Percentiles rank a stretch among this genome's conserved stretches.
phyloP scores from a whole-genome alignment of 331 rosid genomes.

The Rhamnella rubrinervis region DNA sequence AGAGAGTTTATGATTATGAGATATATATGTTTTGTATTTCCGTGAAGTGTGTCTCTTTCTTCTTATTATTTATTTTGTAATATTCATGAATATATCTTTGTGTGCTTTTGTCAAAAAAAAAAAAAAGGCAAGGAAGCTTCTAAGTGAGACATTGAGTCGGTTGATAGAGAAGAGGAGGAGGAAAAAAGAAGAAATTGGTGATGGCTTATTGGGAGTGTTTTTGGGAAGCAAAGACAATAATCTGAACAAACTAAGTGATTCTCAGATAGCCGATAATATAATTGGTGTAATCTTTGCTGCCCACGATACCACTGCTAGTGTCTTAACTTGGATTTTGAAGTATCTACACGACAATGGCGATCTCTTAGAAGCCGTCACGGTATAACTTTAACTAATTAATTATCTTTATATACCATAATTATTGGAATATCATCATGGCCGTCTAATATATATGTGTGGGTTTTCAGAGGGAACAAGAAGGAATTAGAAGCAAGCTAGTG shows the following conservation, averaged over 20 bases:
- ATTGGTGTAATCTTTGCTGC: conserved; percentile 94
- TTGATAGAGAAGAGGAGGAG: conserved; percentile 59
- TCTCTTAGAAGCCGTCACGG: conserved; percentile 68
- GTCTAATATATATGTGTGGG: not conserved
- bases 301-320: conserved; percentile 92
- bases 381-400: conserved; percentile 1
- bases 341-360: conserved; percentile 63
- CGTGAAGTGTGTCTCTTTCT: not conserved
- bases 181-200: conserved; percentile 32
- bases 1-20: no score
- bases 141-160: conserved; percentile 54
- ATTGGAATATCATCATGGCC: no score
- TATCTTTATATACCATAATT: not conserved
- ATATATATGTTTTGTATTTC: not conserved
- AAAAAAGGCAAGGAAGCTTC: conserved; percentile 67
- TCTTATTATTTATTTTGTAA: not conserved
- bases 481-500: conserved; percentile 31
- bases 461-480: conserved; percentile 75
- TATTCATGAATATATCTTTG: not conserved
- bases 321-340: conserved; percentile 77
- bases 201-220: conserved; percentile 58
- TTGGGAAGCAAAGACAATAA: conserved; percentile 36
- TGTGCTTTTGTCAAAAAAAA: not conserved
- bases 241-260: conserved; percentile 38
- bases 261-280: conserved; percentile 83